Evolutionary conservation across 2,329 filamentous ascomycete genomes (phyloP), one percentile per base, ranked within the genome.

Genomic region (Nemania abortiva): DNA sequence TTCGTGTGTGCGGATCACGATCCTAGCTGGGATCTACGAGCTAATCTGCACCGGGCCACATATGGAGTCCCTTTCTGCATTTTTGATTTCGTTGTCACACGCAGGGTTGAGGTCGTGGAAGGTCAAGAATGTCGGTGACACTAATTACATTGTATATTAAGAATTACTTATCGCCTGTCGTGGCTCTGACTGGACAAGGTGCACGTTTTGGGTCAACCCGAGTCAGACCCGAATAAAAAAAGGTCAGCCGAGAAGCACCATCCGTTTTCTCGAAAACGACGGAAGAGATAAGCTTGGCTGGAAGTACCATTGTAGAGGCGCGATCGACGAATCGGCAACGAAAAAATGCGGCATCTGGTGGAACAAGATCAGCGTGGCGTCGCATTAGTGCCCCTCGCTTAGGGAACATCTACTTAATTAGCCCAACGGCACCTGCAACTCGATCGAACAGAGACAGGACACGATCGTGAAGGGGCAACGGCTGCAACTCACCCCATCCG

Each of bases 341-440:
- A 73, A 70, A 34, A 63, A 37, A 62, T 74, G 70, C 73, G 72
- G 66, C 27, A 61, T 67, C 56, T 56, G 34, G 68, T 65, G 62
- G 72, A 73, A 69, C 71, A 72, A 73, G 75, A 77, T 77, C 75
- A 75, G 70, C 74, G 57, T 70, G 64, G 69, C 67, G 68, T 71
- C 71, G 70, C 76, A 74, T 75, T 77, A 77, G 76, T 70, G 73
- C 62, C 47, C 69, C 68, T 77, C 76, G 76, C 76, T 77, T 77
- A 72, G 18, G 49, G 47, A 27, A 49, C 18, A 24, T 29, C 4
- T 29, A 54, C 34, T 54, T 67, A 69, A 71, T 69, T 71, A 68
- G 45, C 70, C 70, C 63, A 63, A 65, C 31, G 29, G 45, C 55
- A 60, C 18, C 47, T 42, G 24, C 58, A 27, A 37, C 45, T 63